phyloP scores from a whole-genome alignment of 208 protist species.

The Leishmania tropica region DNA sequence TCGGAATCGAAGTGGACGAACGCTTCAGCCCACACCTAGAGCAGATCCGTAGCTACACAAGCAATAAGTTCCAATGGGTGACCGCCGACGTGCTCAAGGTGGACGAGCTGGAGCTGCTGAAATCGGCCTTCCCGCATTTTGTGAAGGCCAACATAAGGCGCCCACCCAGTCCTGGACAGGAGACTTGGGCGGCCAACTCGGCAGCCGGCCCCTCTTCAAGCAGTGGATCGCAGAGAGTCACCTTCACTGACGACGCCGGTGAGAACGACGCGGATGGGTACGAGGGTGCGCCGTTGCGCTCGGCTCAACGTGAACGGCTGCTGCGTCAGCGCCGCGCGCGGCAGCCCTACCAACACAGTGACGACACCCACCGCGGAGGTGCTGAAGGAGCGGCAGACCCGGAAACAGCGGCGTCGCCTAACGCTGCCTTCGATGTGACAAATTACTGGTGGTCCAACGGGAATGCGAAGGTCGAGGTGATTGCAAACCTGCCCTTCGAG shows the following conservation, averaged over 20 bases:
- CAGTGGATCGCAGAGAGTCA: background rate
- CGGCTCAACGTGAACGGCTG: constrained; percentile 47
- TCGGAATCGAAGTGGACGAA: constrained; percentile 81
- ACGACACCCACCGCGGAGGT: background rate
- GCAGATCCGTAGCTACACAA: constrained; percentile 77
- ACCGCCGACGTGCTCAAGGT: constrained; percentile 82
- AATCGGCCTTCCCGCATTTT: constrained; percentile 58
- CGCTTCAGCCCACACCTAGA: constrained; percentile 86
- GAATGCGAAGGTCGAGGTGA: constrained; percentile 83
- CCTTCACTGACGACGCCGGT: constrained; percentile 5
- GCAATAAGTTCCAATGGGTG: constrained; percentile 88
- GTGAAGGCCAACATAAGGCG: constrained; percentile 48
- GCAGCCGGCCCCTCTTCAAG: background rate
- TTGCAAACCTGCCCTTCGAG: constrained; percentile 88
- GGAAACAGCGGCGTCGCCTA: constrained; percentile 23
- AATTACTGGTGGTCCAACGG: constrained; percentile 84
- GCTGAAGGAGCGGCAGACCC: background rate
- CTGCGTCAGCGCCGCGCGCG: constrained; percentile 47
- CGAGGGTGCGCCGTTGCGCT: constrained; percentile 70
- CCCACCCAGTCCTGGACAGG: constrained; percentile 12
- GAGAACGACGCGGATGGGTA: constrained; percentile 13
- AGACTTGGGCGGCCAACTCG: background rate
- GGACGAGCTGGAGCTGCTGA: constrained; percentile 77
- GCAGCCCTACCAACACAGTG: constrained; percentile 30
- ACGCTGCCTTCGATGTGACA: constrained; percentile 52